phyloP scores from a whole-genome alignment of 2,329 filamentous ascomycete species.

The Cladophialophora exuberans region DNA sequence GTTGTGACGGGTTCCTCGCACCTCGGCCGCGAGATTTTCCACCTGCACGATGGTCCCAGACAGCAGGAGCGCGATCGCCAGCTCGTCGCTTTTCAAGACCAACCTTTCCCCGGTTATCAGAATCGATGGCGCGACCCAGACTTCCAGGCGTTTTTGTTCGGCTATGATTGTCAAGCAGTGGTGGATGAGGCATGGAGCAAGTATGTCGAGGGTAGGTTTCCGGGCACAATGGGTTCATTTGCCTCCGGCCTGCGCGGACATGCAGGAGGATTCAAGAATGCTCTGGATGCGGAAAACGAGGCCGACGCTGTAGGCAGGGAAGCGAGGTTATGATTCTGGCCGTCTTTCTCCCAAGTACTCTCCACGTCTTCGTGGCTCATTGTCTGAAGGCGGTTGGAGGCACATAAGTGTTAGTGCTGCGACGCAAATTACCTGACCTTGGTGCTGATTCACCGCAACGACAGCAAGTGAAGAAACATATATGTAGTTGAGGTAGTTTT shows the following conservation, averaged over 20 bases:
- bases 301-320: neutral
- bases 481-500: no score
- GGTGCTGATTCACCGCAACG: no score
- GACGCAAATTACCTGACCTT: no score
- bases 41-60: conserved; percentile 45
- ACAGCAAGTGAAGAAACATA: no score
- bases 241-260: neutral
- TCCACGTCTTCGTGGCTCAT: neutral
- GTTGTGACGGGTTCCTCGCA: conserved; percentile 41
- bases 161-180: conserved; percentile 19
- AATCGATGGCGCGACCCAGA: conserved; percentile 25
- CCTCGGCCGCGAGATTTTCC: conserved; percentile 42
- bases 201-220: conserved; percentile 14
- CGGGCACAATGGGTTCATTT: conserved; percentile 15
- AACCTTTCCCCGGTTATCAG: conserved; percentile 21
- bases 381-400: no score
- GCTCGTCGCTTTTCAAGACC: conserved; percentile 10
- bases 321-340: neutral
- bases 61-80: conserved; percentile 45
- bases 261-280: neutral
- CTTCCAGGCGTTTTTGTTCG: conserved; percentile 26
- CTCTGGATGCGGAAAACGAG: neutral
- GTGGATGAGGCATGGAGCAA: conserved; percentile 19
- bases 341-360: neutral
- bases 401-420: no score